These are phyloP conservation scores for Balakata baccata DNA, from an alignment of 345 rosid genomes.

Conservation along the genomic window DNA sequence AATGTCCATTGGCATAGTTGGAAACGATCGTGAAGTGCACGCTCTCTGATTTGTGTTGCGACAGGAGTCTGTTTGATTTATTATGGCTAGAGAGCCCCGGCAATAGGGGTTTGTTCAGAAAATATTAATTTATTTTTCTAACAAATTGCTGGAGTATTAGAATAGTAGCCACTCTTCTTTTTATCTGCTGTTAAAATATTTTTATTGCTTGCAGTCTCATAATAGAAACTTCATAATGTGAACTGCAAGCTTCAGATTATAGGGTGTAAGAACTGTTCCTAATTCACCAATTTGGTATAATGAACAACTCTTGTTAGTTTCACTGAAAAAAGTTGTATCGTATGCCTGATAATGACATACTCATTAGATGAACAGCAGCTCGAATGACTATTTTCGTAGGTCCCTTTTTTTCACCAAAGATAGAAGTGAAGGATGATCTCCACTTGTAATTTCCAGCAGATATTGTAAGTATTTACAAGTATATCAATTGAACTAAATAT, in stretches of 20 bases:
- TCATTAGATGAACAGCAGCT: not conserved
- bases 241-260: slow-evolving; percentile 9
- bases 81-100: not conserved
- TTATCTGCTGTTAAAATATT: not conserved
- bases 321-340: not conserved
- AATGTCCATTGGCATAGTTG: slow-evolving; percentile 44
- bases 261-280: not conserved
- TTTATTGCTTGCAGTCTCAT: slow-evolving; percentile 8
- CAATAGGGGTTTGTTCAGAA: not conserved
- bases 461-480: too few species aligned
- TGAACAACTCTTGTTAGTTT: not conserved
- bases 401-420: too few species aligned
- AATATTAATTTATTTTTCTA: not conserved
- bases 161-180: not conserved
- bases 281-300: not conserved
- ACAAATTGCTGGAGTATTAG: not conserved
- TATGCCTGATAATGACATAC: not conserved
- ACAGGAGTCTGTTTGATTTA: not conserved
- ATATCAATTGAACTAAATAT: too few species aligned
- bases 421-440: too few species aligned
- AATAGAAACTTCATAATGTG: not conserved
- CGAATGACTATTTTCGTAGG: not conserved
- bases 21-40: slow-evolving; percentile 32
- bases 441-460: too few species aligned
- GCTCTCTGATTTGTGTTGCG: slow-evolving; percentile 15